Percentiles rank a stretch among this genome's conserved stretches.
These are phyloP conservation scores for Nosema muscidifuracis DNA, from an alignment of 371 early-diverging fungal genomes.

Conservation along the genomic window DNA sequence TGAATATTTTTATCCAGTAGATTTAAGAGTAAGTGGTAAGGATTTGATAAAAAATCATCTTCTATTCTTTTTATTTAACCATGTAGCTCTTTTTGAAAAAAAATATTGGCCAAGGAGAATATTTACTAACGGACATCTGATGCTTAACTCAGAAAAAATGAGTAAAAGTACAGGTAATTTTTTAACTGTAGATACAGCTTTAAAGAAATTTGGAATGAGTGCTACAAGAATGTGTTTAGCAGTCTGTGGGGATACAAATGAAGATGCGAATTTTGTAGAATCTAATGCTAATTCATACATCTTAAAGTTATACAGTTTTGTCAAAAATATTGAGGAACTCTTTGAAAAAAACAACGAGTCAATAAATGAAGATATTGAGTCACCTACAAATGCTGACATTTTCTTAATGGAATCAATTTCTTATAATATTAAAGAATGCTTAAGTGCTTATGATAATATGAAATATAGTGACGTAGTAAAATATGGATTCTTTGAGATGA, in stretches of 20 bases:
- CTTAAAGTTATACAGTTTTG: slow-evolving; percentile 77
- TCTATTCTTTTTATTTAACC: slow-evolving; percentile 94
- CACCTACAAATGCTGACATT: background rate
- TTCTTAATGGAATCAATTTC: slow-evolving; percentile 46
- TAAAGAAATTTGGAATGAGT: slow-evolving; percentile 84
- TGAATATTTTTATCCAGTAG: slow-evolving; percentile 92
- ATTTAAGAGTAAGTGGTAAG: slow-evolving; percentile 92
- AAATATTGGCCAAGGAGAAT: slow-evolving; percentile 81
- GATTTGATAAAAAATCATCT: slow-evolving; percentile 96
- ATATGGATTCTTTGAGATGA: slow-evolving; percentile 81
- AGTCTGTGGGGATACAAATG: slow-evolving; percentile 83
- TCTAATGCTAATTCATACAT: slow-evolving; percentile 89
- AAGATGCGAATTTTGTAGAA: slow-evolving; percentile 97
- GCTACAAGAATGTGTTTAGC: slow-evolving; percentile 90
- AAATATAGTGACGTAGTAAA: slow-evolving; percentile 87
- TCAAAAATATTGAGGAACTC: slow-evolving; percentile 73
- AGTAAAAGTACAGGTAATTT: slow-evolving; percentile 98
- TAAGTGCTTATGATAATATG: slow-evolving; percentile 71
- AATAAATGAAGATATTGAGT: background rate
- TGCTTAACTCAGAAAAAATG: slow-evolving; percentile 96
- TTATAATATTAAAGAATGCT: slow-evolving; percentile 64
- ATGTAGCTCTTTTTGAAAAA: slow-evolving; percentile 88
- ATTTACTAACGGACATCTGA: slow-evolving; percentile 90
- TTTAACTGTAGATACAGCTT: slow-evolving; percentile 76
- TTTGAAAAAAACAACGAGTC: slow-evolving; percentile 57